A percentile compares a stretch with the other conserved stretches of the same genome.
These are phyloP conservation scores for Penicillium crystallinum DNA, from an alignment of 495 filamentous ascomycete species.

Conservation along the genomic window DNA sequence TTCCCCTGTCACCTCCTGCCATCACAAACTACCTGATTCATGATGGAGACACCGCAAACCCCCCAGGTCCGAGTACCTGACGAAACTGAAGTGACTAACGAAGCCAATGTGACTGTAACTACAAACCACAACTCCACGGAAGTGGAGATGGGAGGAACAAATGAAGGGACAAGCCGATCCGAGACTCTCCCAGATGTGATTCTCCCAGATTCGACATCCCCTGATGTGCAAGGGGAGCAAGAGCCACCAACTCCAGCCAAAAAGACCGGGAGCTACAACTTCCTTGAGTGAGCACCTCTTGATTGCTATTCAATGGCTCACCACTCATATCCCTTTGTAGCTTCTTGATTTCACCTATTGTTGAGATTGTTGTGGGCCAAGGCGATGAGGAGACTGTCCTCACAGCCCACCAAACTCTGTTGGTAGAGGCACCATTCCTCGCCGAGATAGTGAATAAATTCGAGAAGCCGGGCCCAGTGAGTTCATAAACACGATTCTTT, in stretches of 20 bases:
- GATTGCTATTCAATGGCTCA: background rate
- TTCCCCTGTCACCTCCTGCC: no score
- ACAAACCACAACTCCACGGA: slow-evolving; percentile 12
- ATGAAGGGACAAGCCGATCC: slow-evolving; percentile 1
- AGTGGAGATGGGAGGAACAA: slow-evolving; percentile 19
- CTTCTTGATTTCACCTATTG: slow-evolving; percentile 68
- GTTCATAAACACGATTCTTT: background rate
- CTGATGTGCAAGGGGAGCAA: slow-evolving; percentile 13
- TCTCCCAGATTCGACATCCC: slow-evolving; percentile 23
- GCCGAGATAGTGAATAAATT: slow-evolving; percentile 55
- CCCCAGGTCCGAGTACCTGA: background rate
- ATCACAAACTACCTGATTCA: no score
- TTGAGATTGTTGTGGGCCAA: slow-evolving; percentile 68
- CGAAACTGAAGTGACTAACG: background rate
- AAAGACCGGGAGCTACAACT: slow-evolving; percentile 24
- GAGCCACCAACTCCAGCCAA: slow-evolving; percentile 18
- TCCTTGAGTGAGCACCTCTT: slow-evolving; percentile 30
- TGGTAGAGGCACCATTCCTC: slow-evolving; percentile 71
- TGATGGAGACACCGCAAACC: slow-evolving; percentile 24
- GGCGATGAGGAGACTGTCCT: slow-evolving; percentile 57
- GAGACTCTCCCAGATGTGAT: slow-evolving; percentile 14
- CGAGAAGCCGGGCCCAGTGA: slow-evolving; percentile 33
- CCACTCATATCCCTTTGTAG: slow-evolving; percentile 16
- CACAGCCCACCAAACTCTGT: slow-evolving; percentile 72
- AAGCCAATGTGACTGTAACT: background rate